Conservation (phyloP, 2,329 filamentous ascomycete genomes). For the Calonectria henricotiae region DNA sequence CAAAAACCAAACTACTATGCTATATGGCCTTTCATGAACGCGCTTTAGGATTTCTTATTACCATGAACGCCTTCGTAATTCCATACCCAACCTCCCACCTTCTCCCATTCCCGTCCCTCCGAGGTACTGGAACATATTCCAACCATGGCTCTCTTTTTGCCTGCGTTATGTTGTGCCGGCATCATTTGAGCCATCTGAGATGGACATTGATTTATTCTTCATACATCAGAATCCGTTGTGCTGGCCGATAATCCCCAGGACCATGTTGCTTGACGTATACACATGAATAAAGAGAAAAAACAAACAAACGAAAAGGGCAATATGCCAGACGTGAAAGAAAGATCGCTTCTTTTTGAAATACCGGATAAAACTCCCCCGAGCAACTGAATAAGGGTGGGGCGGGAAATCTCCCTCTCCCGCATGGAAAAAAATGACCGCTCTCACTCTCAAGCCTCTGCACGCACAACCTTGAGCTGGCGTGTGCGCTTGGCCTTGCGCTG, state of each 20-base stretch:
- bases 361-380: constrained; percentile 6
- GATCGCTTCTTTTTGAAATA: constrained; percentile 10
- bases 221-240: constrained; percentile 23
- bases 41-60: constrained; percentile 29
- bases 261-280: constrained; percentile 22
- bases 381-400: background rate
- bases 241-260: constrained; percentile 30
- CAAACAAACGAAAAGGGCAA: constrained; percentile 3
- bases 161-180: constrained; percentile 14
- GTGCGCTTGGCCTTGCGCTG: constrained; percentile 64
- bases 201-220: constrained; percentile 1
- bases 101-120: constrained; percentile 12
- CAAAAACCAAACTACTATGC: constrained; percentile 28
- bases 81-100: constrained; percentile 22
- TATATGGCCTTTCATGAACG: constrained; percentile 30
- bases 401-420: background rate
- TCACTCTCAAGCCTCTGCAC: constrained; percentile 54
- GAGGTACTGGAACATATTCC: constrained; percentile 26
- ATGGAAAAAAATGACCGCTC: background rate
- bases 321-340: background rate
- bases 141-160: constrained; percentile 19
- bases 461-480: constrained; percentile 60
- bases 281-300: background rate
- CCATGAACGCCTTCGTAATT: constrained; percentile 31
- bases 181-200: constrained; percentile 20